Percentiles rank a stretch among this genome's conserved stretches.
Evolutionary conservation across 2,329 filamentous ascomycete species (phyloP).

Genomic region (Fusarium verticillioides): DNA sequence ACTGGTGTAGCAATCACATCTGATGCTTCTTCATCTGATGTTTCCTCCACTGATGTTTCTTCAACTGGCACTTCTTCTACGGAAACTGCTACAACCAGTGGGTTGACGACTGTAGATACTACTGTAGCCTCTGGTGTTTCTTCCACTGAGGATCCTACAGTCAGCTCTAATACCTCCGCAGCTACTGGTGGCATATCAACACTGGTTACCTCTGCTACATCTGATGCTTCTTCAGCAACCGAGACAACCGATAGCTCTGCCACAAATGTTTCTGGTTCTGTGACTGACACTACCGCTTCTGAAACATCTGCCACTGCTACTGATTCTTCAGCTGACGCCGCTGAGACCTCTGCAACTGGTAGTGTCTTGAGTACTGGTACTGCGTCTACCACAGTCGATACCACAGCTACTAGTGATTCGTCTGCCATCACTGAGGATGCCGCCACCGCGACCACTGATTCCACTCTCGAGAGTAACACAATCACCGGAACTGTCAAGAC

Average conservation of each 20-base stretch:
- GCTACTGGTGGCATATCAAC: constrained; percentile 33
- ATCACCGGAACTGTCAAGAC: background rate
- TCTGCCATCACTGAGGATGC: background rate
- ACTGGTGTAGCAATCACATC: constrained; percentile 1
- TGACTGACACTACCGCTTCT: background rate
- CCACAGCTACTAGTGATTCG: background rate
- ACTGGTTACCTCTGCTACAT: background rate
- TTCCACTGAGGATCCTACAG: constrained; percentile 12
- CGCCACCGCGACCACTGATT: background rate
- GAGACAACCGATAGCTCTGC: constrained; percentile 34
- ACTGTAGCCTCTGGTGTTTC: constrained; percentile 5
- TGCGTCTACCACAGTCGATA: background rate
- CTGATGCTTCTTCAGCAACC: background rate
- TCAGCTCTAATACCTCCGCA: background rate
- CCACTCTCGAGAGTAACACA: background rate
- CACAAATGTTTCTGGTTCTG: constrained; percentile 25
- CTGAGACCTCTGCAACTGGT: background rate
- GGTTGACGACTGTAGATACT: background rate
- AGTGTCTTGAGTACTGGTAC: background rate
- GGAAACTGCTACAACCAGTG: background rate
- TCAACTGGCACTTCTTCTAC: constrained; percentile 8
- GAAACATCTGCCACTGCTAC: background rate
- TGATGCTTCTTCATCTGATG: background rate
- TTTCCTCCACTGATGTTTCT: background rate
- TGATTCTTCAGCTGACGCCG: background rate